phyloP scores from a whole-genome alignment of 148 eudicot species.

The Pharnaceum exiguum region DNA sequence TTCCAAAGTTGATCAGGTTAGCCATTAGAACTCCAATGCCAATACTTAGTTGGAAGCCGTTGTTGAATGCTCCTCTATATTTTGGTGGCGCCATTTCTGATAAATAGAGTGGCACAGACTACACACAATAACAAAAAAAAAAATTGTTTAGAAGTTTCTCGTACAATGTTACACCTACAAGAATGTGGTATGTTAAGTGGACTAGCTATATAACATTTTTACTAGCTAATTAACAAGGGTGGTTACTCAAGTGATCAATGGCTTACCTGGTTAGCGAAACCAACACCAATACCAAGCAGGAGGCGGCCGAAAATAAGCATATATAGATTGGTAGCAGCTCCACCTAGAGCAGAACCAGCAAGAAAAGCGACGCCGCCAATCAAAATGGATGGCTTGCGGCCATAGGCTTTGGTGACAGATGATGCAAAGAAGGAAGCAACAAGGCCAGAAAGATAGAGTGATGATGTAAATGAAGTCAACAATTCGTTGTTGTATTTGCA shows the following conservation, averaged over 20 bases:
- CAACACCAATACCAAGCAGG: conserved; percentile 53
- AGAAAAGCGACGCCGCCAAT: conserved; percentile 41
- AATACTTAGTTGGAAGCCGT: conserved; percentile 44
- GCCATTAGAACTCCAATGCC: conserved; percentile 37
- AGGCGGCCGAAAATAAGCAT: conserved; percentile 55
- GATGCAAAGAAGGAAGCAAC: conserved; percentile 49
- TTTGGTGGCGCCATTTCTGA: conserved; percentile 67
- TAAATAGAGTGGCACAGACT: conserved; percentile 60
- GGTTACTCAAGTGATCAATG: neutral
- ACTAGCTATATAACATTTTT: neutral
- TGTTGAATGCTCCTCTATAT: conserved; percentile 62
- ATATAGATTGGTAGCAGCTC: conserved; percentile 33
- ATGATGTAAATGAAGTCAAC: conserved; percentile 51
- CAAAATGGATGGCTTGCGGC: conserved; percentile 46
- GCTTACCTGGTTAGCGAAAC: conserved; percentile 51
- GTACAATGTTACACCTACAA: too few relatives aligned
- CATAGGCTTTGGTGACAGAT: conserved; percentile 29
- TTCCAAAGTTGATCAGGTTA: conserved; percentile 33
- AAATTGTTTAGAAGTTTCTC: too few relatives aligned
- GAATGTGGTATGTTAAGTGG: too few relatives aligned
- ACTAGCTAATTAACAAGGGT: neutral
- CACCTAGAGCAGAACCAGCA: conserved; percentile 40
- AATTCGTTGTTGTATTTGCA: conserved; percentile 50
- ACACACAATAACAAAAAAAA: too few relatives aligned
- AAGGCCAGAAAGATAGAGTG: conserved; percentile 51